Evolutionary conservation across 2,329 filamentous ascomycete genomes (phyloP), one percentile per base, ranked within the genome.

Genomic region (Rasamsonia emersonii): DNA sequence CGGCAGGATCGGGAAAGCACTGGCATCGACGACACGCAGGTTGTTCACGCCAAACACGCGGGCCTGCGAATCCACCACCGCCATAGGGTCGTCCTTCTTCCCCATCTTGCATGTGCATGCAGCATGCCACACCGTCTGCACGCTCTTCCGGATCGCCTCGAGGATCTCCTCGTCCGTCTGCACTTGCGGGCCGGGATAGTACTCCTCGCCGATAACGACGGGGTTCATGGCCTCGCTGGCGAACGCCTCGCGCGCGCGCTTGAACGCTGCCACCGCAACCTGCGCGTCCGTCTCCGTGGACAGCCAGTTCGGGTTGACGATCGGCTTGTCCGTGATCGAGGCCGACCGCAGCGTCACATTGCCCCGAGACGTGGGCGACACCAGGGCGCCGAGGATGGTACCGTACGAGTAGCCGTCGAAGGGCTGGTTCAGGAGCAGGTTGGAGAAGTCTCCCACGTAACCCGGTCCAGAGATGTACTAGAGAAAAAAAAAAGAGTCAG

Each of bases 231-330:
- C 53, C 5, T 42, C 28, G 13, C 45, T 49, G 4, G 40, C 37
- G 36, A 54, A 62, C 0, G 58, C 45, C 9, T 63, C 44, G 0
- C 70, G 62, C 0, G 58, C 42, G 3, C 70, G 61, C 30, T 57
- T 62, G 39, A 63, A 65, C 0, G 53, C 46, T 0, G 60, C 58
- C 7, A 73, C 40, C 3, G 59, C 62, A 3, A 71, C 46, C 9
- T 68, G 61, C 15, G 57, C 42, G 24, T 73, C 70, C 1, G 55
- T 49, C 6, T 58, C 54, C 7, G 61, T 51, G 2, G 49, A 50
- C 2, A 73, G 49, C 56, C 61, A 73, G 39, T 65, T 65, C 1
- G 65, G 62, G 38, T 69, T 54, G 36, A 71, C 62, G 9, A 62
- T 42, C 0, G 69, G 68, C 1, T 46, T 43, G 13, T 61, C 56